Conservation (phyloP, 2,329 filamentous ascomycete genomes). For the Allantophomopsis cytisporea region DNA sequence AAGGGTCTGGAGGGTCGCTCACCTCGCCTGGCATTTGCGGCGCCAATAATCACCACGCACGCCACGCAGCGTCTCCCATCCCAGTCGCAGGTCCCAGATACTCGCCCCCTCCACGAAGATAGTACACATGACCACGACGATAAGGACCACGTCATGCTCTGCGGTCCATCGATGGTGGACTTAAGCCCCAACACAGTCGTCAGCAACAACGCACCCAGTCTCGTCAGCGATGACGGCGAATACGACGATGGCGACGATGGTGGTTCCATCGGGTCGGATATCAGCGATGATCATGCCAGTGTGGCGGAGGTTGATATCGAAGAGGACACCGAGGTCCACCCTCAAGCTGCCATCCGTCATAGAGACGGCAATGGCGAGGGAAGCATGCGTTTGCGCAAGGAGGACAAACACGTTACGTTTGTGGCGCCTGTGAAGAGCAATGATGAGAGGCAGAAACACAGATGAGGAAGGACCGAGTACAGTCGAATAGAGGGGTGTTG, state of each 20-base stretch:
- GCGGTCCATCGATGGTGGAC: constrained; percentile 43
- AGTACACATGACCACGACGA: constrained; percentile 5
- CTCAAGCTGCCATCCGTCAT: constrained; percentile 11
- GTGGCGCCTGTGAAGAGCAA: constrained; percentile 11
- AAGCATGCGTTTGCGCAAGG: constrained; percentile 13
- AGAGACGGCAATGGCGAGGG: constrained; percentile 8
- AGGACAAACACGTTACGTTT: constrained; percentile 21
- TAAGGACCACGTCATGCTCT: constrained; percentile 28
- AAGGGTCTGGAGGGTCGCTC: constrained; percentile 33
- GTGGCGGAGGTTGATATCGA: constrained; percentile 49
- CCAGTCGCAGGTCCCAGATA: constrained; percentile 6
- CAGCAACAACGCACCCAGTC: constrained; percentile 65
- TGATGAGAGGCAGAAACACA: too few relatives aligned
- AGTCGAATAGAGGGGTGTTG: too few relatives aligned
- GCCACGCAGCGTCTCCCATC: constrained; percentile 5
- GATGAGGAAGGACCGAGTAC: too few relatives aligned
- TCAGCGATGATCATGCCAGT: constrained; percentile 44
- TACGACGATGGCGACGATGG: constrained; percentile 58
- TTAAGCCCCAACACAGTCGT: constrained; percentile 56
- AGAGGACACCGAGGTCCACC: constrained; percentile 22
- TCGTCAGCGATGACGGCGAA: constrained; percentile 71
- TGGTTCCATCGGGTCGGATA: constrained; percentile 32
- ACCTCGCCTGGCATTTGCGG: constrained; percentile 22
- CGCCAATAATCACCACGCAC: constrained; percentile 10
- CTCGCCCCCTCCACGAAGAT: neutral